Evolutionary conservation across 2,329 filamentous ascomycete species (phyloP), one percentile per base, ranked within the genome.

Genomic region (Microsporum audouinii): DNA sequence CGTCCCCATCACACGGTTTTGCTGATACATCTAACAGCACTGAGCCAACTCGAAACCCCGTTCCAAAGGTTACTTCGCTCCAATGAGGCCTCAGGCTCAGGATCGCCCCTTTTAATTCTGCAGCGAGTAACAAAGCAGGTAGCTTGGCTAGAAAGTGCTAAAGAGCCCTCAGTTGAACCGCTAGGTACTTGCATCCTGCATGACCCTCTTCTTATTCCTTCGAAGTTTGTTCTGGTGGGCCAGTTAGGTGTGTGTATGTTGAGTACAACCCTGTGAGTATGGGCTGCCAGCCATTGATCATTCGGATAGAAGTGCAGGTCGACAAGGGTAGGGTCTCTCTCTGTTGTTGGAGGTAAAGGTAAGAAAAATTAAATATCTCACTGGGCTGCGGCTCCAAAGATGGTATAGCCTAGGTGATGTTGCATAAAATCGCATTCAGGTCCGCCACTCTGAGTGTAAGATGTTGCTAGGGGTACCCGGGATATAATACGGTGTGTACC

Each of bases 321-420:
- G 29, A 55, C 51, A 55, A n/a, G 31, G 45, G 2, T n/a, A 36
- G 51, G 31, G 33, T 17, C 12, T 12, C 8, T 33, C 14, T 10
- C 31, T 55, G 31, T 38, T 31, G 8, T 36, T 36, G 51, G 51
- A 34, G 33, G 51, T 8, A 29, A 8, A 29, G 27, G 31, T 29
- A 12, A 53, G n/a, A 17, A 36, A 36, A 55, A 36, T 34, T 47
- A 47, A 34, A 51, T 36, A 55, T 36, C 31, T 12, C 31, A 31
- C 51, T 23, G 51, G 5, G 33, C 51, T 34, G 51, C 51, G 51
- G 51, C 51, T 55, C 51, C 51, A 36, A 55, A 55, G 31, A 55
- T 12, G 51, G 51, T 36, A 55, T 55, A 55, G 51, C 51, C 36
- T 31, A 31, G 17, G 31, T 29, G 14, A 4, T 36, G 31, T 34